These are phyloP conservation scores for Pelagophyceae sp. DNA, from an alignment of 352 stramenopile genomes.

Conservation along the genomic window DNA sequence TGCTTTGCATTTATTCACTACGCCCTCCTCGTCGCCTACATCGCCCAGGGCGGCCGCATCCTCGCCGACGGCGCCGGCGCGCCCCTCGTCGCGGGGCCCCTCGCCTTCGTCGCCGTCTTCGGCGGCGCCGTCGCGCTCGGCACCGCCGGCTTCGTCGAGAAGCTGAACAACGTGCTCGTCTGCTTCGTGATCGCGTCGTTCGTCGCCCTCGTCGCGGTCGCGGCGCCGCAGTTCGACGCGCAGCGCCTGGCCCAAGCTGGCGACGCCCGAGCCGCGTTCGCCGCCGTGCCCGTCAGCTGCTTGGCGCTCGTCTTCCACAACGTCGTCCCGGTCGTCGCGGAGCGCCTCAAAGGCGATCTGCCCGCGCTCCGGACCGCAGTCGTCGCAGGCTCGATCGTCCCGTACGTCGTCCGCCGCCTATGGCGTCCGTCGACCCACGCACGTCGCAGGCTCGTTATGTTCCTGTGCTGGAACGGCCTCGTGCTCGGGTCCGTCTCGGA, in stretches of 20 bases:
- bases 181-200: conserved; percentile 32
- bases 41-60: conserved; percentile 49
- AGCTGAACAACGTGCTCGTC: conserved; percentile 43
- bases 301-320: conserved; percentile 61
- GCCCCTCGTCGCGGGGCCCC: conserved; percentile 28
- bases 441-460: conserved; percentile 57
- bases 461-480: conserved; percentile 58
- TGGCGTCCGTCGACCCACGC: too few relatives aligned
- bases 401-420: too few relatives aligned
- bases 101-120: conserved; percentile 33
- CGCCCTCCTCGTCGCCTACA: conserved; percentile 55
- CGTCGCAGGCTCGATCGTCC: conserved; percentile 44
- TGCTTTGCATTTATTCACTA: conserved; percentile 61
- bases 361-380: conserved; percentile 51
- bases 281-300: conserved; percentile 53
- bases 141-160: conserved; percentile 30
- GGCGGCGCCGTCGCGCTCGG: conserved; percentile 30
- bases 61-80: conserved; percentile 30
- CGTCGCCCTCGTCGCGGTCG: conserved; percentile 33
- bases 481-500: conserved; percentile 43
- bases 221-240: conserved; percentile 31
- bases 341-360: conserved; percentile 50
- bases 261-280: conserved; percentile 46
- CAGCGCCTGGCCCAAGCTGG: conserved; percentile 37
- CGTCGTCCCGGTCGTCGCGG: conserved; percentile 54